A percentile compares a stretch with the other conserved stretches of the same genome.
Evolutionary conservation across 495 filamentous ascomycete genomes (phyloP).

Genomic region (Baudoinia panamericana): DNA sequence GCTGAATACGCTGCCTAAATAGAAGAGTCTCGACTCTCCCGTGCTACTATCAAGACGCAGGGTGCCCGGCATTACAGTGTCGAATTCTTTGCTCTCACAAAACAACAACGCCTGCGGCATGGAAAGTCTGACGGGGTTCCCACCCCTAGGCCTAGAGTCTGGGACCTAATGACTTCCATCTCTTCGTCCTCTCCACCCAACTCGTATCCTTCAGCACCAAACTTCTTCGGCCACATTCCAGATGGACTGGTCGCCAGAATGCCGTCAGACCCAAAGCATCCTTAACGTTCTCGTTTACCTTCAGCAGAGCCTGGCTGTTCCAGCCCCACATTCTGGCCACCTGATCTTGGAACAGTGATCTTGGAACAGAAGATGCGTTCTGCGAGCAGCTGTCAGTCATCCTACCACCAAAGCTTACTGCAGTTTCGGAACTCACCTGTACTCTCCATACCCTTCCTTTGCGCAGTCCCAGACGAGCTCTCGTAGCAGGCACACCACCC

Average conservation of each 20-base stretch:
- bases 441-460: conserved; percentile 42
- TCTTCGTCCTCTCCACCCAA: conserved; percentile 1
- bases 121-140: too few species aligned
- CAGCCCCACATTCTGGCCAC: conserved; percentile 43
- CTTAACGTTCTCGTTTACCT: conserved; percentile 41
- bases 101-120: too few species aligned
- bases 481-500: conserved; percentile 2
- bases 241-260: conserved; percentile 42
- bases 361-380: conserved; percentile 37
- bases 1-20: too few species aligned
- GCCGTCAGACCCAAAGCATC: conserved; percentile 43
- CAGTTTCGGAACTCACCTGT: conserved; percentile 31
- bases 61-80: too few species aligned
- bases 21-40: too few species aligned
- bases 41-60: too few species aligned
- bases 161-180: conserved; percentile 5
- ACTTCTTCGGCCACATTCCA: conserved; percentile 43
- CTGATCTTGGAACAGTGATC: conserved; percentile 42
- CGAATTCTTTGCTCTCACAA: too few species aligned
- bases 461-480: background rate
- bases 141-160: too few species aligned
- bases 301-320: conserved; percentile 38
- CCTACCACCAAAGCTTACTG: background rate
- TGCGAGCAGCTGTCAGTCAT: background rate
- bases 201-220: conserved; percentile 16